Conservation (phyloP, 108 stramenopile species). For the Nannochloropsis gaditana region DNA sequence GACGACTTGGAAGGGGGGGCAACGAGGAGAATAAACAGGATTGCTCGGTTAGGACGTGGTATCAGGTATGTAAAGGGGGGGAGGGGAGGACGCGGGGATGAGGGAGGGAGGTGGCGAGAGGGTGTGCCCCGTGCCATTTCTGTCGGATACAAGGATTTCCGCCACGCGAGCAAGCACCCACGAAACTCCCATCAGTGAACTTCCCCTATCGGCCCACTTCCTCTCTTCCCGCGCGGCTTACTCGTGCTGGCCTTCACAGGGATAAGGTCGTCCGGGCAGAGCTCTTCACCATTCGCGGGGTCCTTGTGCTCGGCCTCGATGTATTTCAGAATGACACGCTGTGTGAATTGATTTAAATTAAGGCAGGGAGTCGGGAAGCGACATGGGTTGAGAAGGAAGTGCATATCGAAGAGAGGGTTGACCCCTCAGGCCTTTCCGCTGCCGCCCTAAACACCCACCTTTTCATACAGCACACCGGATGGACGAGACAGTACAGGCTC, state of each 20-base stretch:
- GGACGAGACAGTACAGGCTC: slow-evolving; percentile 46
- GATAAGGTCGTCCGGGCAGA: slow-evolving; percentile 42
- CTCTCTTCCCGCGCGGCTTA: neutral
- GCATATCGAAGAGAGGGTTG: neutral
- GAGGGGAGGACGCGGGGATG: neutral
- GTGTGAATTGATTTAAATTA: slow-evolving; percentile 33
- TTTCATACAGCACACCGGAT: slow-evolving; percentile 28
- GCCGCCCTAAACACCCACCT: neutral
- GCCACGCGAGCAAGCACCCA: neutral
- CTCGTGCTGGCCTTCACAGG: slow-evolving; percentile 35
- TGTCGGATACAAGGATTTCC: neutral
- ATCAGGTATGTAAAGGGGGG: neutral
- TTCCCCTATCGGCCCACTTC: too few species aligned
- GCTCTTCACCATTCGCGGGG: slow-evolving; percentile 49
- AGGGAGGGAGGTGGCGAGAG: neutral
- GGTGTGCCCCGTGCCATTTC: neutral
- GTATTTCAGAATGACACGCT: slow-evolving; percentile 47
- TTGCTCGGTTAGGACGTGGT: neutral
- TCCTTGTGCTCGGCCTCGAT: slow-evolving; percentile 52
- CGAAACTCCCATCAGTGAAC: neutral
- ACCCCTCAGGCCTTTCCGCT: neutral
- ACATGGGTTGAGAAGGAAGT: neutral
- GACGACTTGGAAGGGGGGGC: slow-evolving; percentile 23
- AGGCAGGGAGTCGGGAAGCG: neutral
- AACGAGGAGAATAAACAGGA: neutral